Conservation (phyloP, 2,329 filamentous ascomycete genomes). For the Cladosporium halotolerans region DNA sequence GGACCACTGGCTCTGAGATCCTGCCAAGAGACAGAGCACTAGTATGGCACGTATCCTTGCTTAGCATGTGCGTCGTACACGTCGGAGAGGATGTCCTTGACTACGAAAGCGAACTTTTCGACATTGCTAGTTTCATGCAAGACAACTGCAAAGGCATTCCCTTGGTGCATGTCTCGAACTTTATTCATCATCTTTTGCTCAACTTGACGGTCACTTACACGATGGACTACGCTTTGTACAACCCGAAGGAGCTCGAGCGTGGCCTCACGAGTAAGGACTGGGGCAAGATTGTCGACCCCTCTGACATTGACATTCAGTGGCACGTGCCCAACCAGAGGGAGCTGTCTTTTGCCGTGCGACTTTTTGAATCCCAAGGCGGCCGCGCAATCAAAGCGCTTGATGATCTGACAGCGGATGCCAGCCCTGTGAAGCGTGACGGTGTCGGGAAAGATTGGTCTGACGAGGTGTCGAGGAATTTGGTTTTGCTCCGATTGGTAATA, state of each 20-base stretch:
- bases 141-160: conserved; percentile 88
- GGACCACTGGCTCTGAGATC: conserved; percentile 89
- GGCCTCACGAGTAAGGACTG: conserved; percentile 76
- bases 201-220: conserved; percentile 94
- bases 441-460: conserved; percentile 99
- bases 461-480: conserved; percentile 84
- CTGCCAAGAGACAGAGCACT: conserved; percentile 85
- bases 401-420: conserved; percentile 72
- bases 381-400: conserved; percentile 69
- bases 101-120: conserved; percentile 82
- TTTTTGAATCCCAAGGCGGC: conserved; percentile 79
- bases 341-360: conserved; percentile 78
- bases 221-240: conserved; percentile 80
- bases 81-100: conserved; percentile 84
- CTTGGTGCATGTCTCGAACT: conserved; percentile 94
- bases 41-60: conserved; percentile 94
- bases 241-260: conserved; percentile 63
- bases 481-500: conserved; percentile 79
- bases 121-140: conserved; percentile 94
- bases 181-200: conserved; percentile 89
- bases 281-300: conserved; percentile 70
- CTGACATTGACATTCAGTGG: conserved; percentile 80
- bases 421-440: conserved; percentile 80
- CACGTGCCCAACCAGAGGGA: conserved; percentile 76
- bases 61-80: conserved; percentile 97